phyloP scores from a whole-genome alignment of 331 rosid species.

The Dryas integrifolia region DNA sequence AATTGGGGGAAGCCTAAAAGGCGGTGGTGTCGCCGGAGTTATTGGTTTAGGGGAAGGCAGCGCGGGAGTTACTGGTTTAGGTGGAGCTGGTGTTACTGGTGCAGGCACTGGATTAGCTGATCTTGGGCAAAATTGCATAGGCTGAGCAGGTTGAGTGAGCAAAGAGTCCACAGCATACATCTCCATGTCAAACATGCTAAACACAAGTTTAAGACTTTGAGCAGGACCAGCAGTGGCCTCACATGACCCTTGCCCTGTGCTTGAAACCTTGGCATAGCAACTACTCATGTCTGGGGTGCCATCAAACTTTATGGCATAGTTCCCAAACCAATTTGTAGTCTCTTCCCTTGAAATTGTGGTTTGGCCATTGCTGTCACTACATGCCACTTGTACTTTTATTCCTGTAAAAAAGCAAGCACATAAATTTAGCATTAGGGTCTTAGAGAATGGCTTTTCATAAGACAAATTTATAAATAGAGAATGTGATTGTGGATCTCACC shows the following conservation, averaged over 20 bases:
- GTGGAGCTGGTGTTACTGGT: slow-evolving; percentile 25
- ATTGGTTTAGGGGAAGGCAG: slow-evolving; percentile 23
- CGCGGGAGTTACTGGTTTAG: slow-evolving; percentile 1
- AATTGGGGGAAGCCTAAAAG: slow-evolving; percentile 46
- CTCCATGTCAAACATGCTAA: slow-evolving; percentile 66
- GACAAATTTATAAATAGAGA: background rate
- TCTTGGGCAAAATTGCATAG: slow-evolving; percentile 66
- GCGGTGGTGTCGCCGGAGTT: slow-evolving; percentile 13
- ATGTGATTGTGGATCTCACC: slow-evolving; percentile 48
- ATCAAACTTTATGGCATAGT: slow-evolving; percentile 59
- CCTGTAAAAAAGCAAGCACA: slow-evolving; percentile 44
- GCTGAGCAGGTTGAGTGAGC: slow-evolving; percentile 72
- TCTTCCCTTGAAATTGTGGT: slow-evolving; percentile 67
- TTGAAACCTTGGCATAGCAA: slow-evolving; percentile 59
- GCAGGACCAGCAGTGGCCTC: slow-evolving; percentile 58
- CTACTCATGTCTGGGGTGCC: slow-evolving; percentile 67
- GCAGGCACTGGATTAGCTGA: slow-evolving; percentile 58
- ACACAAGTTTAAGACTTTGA: slow-evolving; percentile 63
- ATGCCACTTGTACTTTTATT: slow-evolving; percentile 60
- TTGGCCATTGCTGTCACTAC: slow-evolving; percentile 62
- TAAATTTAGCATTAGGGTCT: background rate
- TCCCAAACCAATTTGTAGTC: slow-evolving; percentile 74
- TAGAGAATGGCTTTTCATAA: too few relatives aligned
- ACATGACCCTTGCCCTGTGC: slow-evolving; percentile 53
- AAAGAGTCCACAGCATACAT: slow-evolving; percentile 71